phyloP scores from a whole-genome alignment of 768 basidiomycete genomes.

The Obba rivulosa region DNA sequence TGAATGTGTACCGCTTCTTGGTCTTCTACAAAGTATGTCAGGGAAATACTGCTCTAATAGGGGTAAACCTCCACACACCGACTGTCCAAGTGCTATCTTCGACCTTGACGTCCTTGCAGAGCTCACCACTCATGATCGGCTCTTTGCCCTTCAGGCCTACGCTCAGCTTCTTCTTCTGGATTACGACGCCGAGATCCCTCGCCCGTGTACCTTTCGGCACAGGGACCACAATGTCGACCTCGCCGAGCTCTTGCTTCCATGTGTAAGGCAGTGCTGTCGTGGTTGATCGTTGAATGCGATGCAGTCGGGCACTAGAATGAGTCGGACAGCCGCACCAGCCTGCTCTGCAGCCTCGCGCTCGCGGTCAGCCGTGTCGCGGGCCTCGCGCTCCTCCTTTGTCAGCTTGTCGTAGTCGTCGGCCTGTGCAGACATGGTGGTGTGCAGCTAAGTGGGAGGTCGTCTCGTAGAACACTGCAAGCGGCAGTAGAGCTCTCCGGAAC shows the following conservation, averaged over 20 bases:
- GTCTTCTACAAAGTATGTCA: constrained; percentile 53
- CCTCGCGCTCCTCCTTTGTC: constrained; percentile 69
- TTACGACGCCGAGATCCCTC: constrained; percentile 63
- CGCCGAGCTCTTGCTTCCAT: constrained; percentile 88
- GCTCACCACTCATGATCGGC: constrained; percentile 80
- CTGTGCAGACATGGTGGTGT: constrained; percentile 26
- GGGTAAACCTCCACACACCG: constrained; percentile 43
- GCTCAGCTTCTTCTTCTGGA: constrained; percentile 79
- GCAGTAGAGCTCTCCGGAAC: too few species aligned
- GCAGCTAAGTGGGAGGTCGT: neutral
- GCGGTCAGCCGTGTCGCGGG: constrained; percentile 61
- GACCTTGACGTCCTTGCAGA: constrained; percentile 90
- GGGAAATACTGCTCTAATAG: constrained; percentile 7
- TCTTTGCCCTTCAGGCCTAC: constrained; percentile 84
- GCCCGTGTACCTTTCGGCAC: constrained; percentile 86
- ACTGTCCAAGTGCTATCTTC: constrained; percentile 98
- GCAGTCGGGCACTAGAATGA: constrained; percentile 11
- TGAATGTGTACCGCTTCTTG: constrained; percentile 67
- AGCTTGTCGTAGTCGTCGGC: constrained; percentile 70
- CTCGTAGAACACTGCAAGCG: neutral
- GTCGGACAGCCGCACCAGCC: constrained; percentile 47
- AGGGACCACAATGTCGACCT: constrained; percentile 77
- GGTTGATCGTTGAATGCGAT: constrained; percentile 8
- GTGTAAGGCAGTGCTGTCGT: constrained; percentile 75
- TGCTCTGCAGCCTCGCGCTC: constrained; percentile 76